Conservation (phyloP, 1,284 basidiomycete genomes). For the Ceratobasidium sp. region DNA sequence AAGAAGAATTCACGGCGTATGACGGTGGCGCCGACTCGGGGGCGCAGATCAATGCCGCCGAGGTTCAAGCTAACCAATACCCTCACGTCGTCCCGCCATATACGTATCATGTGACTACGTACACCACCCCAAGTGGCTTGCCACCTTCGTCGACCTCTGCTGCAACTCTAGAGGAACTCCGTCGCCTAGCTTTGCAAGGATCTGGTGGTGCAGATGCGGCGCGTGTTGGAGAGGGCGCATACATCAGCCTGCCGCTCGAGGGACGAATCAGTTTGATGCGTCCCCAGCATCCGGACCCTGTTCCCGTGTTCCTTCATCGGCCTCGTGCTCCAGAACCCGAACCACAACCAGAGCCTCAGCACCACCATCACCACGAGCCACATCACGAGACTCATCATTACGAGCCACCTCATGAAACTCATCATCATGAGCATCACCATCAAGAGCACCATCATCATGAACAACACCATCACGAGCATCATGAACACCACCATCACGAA, state of each 20-base stretch:
- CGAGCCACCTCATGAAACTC: constrained; percentile 48
- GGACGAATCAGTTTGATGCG: constrained; percentile 86
- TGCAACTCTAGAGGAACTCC: constrained; percentile 46
- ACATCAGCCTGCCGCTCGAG: constrained; percentile 80
- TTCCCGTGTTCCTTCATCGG: constrained; percentile 40
- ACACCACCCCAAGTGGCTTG: constrained; percentile 13
- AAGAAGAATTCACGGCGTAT: not conserved
- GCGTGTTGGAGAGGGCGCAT: constrained; percentile 66
- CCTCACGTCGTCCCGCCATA: constrained; percentile 27
- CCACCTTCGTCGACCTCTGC: constrained; percentile 33
- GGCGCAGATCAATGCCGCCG: not conserved
- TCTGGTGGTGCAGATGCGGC: constrained; percentile 40
- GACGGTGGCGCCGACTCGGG: constrained; percentile 34
- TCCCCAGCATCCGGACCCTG: constrained; percentile 52
- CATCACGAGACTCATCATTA: constrained; percentile 46
- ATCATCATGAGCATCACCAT: constrained; percentile 48
- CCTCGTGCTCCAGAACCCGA: constrained; percentile 41
- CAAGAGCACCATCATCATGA: constrained; percentile 33
- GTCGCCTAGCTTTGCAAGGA: constrained; percentile 47
- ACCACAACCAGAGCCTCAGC: constrained; percentile 38
- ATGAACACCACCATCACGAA: constrained; percentile 47
- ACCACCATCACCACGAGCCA: constrained; percentile 50
- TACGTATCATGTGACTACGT: constrained; percentile 26
- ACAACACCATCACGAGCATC: constrained; percentile 44
- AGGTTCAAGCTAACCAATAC: constrained; percentile 8